phyloP scores from a whole-genome alignment of 257 asterid genomes.

The Forsythia viridissima region DNA sequence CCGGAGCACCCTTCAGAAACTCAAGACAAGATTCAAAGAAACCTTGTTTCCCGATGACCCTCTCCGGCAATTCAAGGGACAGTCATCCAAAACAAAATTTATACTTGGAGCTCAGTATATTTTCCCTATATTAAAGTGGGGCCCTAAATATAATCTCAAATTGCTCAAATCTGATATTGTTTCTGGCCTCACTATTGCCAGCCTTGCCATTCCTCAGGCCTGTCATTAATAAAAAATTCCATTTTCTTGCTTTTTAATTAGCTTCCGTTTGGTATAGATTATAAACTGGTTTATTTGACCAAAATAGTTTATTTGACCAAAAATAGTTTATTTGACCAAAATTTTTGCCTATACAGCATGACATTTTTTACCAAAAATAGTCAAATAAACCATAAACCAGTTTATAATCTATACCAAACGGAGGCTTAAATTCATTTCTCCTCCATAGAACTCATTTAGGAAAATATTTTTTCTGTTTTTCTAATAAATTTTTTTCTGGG shows the following conservation, averaged over 20 bases:
- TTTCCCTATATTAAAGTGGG: slow-evolving; percentile 83
- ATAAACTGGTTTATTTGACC: too few relatives aligned
- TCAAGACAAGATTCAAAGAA: slow-evolving; percentile 62
- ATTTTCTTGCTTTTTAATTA: not conserved
- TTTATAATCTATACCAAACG: too few relatives aligned
- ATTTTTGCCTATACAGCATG: too few relatives aligned
- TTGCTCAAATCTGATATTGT: slow-evolving; percentile 78
- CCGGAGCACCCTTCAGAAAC: slow-evolving; percentile 49
- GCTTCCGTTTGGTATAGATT: too few relatives aligned
- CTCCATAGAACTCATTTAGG: not conserved
- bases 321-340: too few relatives aligned
- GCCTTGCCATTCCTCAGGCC: slow-evolving; percentile 93
- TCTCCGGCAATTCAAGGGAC: slow-evolving; percentile 71
- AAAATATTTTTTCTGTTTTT: not conserved
- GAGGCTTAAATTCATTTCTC: not conserved
- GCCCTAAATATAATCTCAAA: slow-evolving; percentile 54
- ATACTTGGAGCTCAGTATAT: slow-evolving; percentile 65
- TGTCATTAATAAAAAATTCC: not conserved
- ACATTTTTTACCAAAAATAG: too few relatives aligned
- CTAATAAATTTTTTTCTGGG: not conserved
- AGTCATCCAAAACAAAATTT: slow-evolving; percentile 36
- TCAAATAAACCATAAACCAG: too few relatives aligned
- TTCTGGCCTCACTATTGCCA: slow-evolving; percentile 93
- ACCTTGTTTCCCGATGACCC: slow-evolving; percentile 89
- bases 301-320: too few relatives aligned